Base-by-base conservation (phyloP, 2,329 filamentous ascomycete species). In the Fusarium ramigenum region DNA sequence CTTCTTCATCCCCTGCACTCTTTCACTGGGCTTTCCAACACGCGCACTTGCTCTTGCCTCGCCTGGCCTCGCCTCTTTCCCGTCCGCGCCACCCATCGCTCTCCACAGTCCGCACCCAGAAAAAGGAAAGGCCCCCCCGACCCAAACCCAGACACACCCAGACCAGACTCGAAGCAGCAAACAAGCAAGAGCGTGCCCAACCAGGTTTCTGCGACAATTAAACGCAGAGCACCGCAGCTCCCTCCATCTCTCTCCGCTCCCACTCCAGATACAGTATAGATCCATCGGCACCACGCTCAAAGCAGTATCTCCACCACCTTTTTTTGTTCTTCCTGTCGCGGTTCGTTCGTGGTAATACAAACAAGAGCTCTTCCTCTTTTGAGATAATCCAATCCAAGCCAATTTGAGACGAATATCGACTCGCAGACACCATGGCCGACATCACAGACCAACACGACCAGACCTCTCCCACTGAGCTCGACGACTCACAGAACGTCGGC, bases 381-480 rank as follows among this genome's bases (percentile, higher is more conserved):
- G 67, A 72, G 71, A 74, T 71, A 70, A 69, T 69, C 63, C 54
- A 76, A 75, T 66, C 75, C 70, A 77, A 75, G 43, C 65, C 74
- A 71, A 56, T 74, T 75, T 72, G 62, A 73, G 70, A 67, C 60
- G 59, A 61, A 62, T 60, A 61, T 72, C 70, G 49, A 70, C 66
- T 59, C 52, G n/a, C 40, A 63, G 61, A 64, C 68, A 64, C 72
- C 71, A 94, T 95, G 93, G 92, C 92, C 87, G 93, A 95, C 86
- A 92, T 94, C 85, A 90, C 92, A 77, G 91, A 93, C 80, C 91
- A 93, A 82, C 91, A 93, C 87, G 91, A 93, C 80, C 91, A 93
- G 82, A 91, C 91, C 78, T 93, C 93, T 77, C 90, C 92, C 72
- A 91, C 89, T 78, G 92, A 93, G 78, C 89, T 93, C 80, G 93